phyloP scores from a whole-genome alignment of 2,329 filamentous ascomycete species.

The Metarhizium album region DNA sequence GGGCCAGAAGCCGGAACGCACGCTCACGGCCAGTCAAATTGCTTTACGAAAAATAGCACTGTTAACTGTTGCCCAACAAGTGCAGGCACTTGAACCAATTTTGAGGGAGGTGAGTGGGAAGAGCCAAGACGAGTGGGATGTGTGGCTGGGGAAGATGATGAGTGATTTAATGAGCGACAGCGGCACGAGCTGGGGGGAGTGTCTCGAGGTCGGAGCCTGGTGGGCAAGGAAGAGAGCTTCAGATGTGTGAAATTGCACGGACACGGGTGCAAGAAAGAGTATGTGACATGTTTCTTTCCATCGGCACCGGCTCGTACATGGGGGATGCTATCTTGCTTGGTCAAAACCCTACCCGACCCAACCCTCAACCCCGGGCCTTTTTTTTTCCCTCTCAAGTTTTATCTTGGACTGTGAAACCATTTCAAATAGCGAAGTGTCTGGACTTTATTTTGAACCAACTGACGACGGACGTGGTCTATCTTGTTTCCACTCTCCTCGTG shows the following conservation, averaged over 20 bases:
- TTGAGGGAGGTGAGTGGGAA: slow-evolving; percentile 75
- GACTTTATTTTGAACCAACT: neutral
- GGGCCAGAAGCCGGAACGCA: slow-evolving; percentile 28
- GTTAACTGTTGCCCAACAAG: slow-evolving; percentile 68
- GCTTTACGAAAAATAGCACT: slow-evolving; percentile 73
- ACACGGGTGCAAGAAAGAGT: neutral
- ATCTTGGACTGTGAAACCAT: neutral
- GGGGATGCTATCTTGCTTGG: neutral
- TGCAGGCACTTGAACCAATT: slow-evolving; percentile 75
- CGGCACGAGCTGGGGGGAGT: slow-evolving; percentile 74
- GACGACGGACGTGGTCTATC: neutral
- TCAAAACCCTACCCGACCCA: too few relatives aligned
- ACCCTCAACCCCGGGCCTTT: too few relatives aligned
- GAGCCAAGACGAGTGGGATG: slow-evolving; percentile 84
- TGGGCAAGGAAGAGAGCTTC: slow-evolving; percentile 55
- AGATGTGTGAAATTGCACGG: neutral
- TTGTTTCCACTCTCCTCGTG: neutral
- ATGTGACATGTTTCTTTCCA: slow-evolving; percentile 3
- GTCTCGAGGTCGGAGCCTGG: slow-evolving; percentile 77
- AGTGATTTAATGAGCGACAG: slow-evolving; percentile 69
- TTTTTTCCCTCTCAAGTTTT: neutral
- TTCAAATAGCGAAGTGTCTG: neutral
- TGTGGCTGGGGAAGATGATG: slow-evolving; percentile 83
- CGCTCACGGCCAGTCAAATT: slow-evolving; percentile 56
- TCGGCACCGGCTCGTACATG: neutral